A percentile compares a stretch with the other conserved stretches of the same genome.
Conservation (phyloP, 2,329 filamentous ascomycete genomes). For the Aspergillus alliaceus region DNA sequence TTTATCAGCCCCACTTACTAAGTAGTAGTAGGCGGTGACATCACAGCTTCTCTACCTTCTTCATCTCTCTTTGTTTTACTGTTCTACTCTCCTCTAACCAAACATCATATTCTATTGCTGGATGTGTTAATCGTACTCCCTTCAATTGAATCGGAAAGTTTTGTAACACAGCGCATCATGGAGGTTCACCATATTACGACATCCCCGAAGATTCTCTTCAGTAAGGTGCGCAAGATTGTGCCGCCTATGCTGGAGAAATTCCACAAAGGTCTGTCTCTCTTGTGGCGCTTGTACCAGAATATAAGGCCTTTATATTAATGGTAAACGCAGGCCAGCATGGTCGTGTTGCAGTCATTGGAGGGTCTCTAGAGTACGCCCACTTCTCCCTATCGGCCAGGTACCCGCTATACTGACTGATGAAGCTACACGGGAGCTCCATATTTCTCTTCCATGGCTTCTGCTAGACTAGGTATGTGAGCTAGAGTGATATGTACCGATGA, state of each 20-base stretch:
- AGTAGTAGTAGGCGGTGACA: slow-evolving; percentile 34
- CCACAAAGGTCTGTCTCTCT: slow-evolving; percentile 73
- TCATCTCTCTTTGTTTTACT: neutral
- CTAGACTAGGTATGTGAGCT: slow-evolving; percentile 64
- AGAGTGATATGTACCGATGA: neutral
- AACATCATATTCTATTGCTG: neutral
- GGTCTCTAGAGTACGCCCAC: slow-evolving; percentile 71
- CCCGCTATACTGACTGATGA: slow-evolving; percentile 8
- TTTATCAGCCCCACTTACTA: slow-evolving; percentile 27
- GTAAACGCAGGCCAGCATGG: slow-evolving; percentile 74
- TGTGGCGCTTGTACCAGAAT: neutral
- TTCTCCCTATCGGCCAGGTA: neutral
- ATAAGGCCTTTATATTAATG: neutral
- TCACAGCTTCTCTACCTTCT: slow-evolving; percentile 21
- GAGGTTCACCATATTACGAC: slow-evolving; percentile 56
- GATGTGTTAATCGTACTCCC: neutral
- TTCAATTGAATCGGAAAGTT: neutral
- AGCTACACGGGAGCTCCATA: slow-evolving; percentile 93
- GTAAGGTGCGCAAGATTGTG: slow-evolving; percentile 83
- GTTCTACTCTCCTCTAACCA: neutral
- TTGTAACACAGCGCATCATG: slow-evolving; percentile 19
- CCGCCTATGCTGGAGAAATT: slow-evolving; percentile 94
- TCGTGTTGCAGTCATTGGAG: slow-evolving; percentile 88
- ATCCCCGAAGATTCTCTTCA: slow-evolving; percentile 71
- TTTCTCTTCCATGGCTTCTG: slow-evolving; percentile 96